A percentile compares a stretch with the other conserved stretches of the same genome.
These are phyloP conservation scores for Thielaviopsis euricoi DNA, from an alignment of 2,329 filamentous ascomycete genomes.

Conservation along the genomic window DNA sequence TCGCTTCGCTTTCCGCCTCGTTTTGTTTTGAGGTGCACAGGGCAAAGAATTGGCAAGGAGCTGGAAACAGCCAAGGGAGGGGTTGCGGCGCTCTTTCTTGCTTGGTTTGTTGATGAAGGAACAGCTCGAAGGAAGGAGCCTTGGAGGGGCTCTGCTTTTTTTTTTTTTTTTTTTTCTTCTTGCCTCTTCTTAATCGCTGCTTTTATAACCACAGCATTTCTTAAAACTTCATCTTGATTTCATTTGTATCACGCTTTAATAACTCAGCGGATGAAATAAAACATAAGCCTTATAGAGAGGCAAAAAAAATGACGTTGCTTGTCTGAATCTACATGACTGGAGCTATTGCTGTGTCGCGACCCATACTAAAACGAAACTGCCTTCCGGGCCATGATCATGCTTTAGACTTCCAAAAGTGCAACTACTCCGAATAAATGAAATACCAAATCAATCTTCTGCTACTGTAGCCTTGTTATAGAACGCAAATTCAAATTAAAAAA, in stretches of 20 bases:
- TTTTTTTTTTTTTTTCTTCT: neutral
- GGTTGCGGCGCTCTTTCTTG: neutral
- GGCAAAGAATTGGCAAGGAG: neutral
- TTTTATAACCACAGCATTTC: neutral
- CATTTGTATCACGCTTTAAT: neutral
- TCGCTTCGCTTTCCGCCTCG: neutral
- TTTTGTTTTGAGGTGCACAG: neutral
- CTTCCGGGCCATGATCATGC: neutral
- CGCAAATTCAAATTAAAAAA: too few relatives aligned
- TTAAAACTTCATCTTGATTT: neutral
- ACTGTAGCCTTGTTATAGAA: neutral
- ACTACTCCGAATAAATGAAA: neutral
- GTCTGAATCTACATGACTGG: too few relatives aligned
- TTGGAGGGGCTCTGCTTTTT: conserved; percentile 1
- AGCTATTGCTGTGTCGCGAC: too few relatives aligned
- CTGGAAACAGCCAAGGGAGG: neutral
- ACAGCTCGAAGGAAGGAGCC: conserved; percentile 2
- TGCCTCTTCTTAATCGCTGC: neutral
- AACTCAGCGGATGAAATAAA: neutral
- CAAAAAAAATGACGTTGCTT: neutral
- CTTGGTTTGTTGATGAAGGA: neutral
- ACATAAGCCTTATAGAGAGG: neutral
- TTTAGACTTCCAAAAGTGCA: neutral
- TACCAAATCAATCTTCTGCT: too few relatives aligned
- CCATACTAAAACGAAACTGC: too few relatives aligned